Percentiles rank a stretch among this genome's conserved stretches.
phyloP scores from a whole-genome alignment of 129 eudicot species.

The Gnaphalium uliginosum region DNA sequence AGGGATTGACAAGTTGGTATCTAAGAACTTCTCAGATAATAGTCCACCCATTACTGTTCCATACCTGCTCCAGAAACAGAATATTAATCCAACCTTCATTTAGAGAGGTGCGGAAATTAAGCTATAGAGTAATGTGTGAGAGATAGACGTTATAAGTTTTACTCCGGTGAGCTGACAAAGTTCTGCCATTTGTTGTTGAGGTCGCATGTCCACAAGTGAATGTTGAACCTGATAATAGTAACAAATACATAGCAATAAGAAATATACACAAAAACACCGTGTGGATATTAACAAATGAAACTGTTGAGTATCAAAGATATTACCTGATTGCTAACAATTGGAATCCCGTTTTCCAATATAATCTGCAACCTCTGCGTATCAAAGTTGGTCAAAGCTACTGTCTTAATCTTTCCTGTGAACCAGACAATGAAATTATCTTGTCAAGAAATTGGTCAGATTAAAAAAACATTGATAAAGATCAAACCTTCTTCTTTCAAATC shows the following conservation, averaged over 20 bases:
- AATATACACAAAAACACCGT: background rate
- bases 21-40: slow-evolving; percentile 90
- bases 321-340: slow-evolving; percentile 95
- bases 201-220: slow-evolving; percentile 98
- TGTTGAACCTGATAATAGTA: slow-evolving; percentile 79
- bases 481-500: slow-evolving; percentile 96
- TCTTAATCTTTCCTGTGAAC: slow-evolving; percentile 90
- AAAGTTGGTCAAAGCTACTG: slow-evolving; percentile 95
- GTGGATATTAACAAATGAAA: background rate
- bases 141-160: slow-evolving; percentile 92
- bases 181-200: slow-evolving; percentile 98
- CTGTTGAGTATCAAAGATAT: background rate
- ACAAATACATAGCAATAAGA: slow-evolving; percentile 8
- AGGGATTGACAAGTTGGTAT: slow-evolving; percentile 86
- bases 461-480: slow-evolving; percentile 14
- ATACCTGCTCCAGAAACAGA: slow-evolving; percentile 56
- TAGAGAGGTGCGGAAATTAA: background rate
- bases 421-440: slow-evolving; percentile 30
- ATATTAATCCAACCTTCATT: background rate
- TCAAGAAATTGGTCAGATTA: slow-evolving; percentile 23
- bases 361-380: slow-evolving; percentile 68
- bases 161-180: slow-evolving; percentile 96
- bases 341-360: slow-evolving; percentile 91
- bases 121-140: slow-evolving; percentile 26
- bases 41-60: slow-evolving; percentile 99